Conservation (phyloP, 2,329 filamentous ascomycete genomes). For the Pyricularia grisea region DNA sequence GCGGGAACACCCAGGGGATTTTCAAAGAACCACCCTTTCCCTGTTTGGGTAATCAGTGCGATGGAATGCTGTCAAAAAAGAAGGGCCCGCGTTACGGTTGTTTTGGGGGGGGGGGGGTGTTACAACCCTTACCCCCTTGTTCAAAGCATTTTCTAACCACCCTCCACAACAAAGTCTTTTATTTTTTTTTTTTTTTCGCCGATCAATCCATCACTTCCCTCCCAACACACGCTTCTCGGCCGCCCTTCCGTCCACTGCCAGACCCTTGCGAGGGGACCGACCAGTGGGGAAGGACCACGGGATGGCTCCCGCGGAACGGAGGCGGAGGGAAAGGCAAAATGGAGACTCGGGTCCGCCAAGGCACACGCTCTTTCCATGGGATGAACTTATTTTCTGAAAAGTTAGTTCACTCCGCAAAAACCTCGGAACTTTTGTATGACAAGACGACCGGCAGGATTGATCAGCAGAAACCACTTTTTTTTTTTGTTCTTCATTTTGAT, state of each 20-base stretch:
- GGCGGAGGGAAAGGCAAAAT: neutral
- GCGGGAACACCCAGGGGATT: neutral
- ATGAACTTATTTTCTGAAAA: neutral
- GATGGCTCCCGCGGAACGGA: neutral
- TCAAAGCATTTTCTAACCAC: neutral
- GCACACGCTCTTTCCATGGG: neutral
- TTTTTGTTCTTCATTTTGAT: neutral
- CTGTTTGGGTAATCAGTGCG: neutral
- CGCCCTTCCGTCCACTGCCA: neutral
- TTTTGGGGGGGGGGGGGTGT: neutral
- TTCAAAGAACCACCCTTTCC: neutral
- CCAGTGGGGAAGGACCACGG: too few relatives aligned
- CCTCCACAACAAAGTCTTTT: neutral
- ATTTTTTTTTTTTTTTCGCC: too few relatives aligned
- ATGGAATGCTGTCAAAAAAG: neutral
- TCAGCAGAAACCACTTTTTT: neutral
- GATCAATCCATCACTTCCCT: neutral
- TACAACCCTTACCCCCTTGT: too few relatives aligned
- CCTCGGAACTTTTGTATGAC: neutral
- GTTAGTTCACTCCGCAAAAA: neutral
- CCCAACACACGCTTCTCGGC: neutral
- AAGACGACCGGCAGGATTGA: neutral
- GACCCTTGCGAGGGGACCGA: neutral
- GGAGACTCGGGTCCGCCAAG: neutral
- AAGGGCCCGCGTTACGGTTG: neutral